Percentiles rank a stretch among this genome's conserved stretches.
Conservation (phyloP, 225 moss, liverwort and hornwort genomes). For the Antitrichia curtipendula region DNA sequence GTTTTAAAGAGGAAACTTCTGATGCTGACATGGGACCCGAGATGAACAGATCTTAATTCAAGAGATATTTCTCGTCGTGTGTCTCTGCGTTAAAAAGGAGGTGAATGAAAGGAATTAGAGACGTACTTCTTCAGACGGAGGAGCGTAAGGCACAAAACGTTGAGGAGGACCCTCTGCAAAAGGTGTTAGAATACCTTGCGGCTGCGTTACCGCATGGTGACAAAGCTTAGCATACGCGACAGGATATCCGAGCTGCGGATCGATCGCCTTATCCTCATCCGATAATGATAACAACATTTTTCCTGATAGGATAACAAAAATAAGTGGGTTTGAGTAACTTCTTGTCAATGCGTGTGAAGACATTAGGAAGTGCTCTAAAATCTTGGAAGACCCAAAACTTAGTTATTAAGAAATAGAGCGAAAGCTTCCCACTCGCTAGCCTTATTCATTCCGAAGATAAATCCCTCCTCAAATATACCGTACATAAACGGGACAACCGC, state of each 20-base stretch:
- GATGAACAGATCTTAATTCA: background rate
- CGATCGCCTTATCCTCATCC: constrained; percentile 38
- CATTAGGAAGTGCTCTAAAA: background rate
- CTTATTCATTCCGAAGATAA: background rate
- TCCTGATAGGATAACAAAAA: background rate
- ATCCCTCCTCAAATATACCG: background rate
- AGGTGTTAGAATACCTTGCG: constrained; percentile 32
- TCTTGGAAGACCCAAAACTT: background rate
- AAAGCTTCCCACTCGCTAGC: background rate
- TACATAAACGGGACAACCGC: background rate
- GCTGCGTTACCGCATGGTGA: constrained; percentile 30
- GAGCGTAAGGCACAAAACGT: constrained; percentile 45
- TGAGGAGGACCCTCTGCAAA: constrained; percentile 41
- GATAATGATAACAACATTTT: constrained; percentile 40
- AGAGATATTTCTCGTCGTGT: background rate
- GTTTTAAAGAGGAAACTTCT: background rate
- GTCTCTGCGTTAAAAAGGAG: background rate
- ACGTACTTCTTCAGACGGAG: constrained; percentile 34
- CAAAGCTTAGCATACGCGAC: constrained; percentile 34
- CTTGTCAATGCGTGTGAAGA: background rate
- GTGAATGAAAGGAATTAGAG: background rate
- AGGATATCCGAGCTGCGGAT: constrained; percentile 41
- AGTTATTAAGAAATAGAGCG: background rate
- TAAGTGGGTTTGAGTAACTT: background rate
- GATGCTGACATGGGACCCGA: background rate